phyloP scores from a whole-genome alignment of 1,284 basidiomycete genomes.

The Coniophora puteana region DNA sequence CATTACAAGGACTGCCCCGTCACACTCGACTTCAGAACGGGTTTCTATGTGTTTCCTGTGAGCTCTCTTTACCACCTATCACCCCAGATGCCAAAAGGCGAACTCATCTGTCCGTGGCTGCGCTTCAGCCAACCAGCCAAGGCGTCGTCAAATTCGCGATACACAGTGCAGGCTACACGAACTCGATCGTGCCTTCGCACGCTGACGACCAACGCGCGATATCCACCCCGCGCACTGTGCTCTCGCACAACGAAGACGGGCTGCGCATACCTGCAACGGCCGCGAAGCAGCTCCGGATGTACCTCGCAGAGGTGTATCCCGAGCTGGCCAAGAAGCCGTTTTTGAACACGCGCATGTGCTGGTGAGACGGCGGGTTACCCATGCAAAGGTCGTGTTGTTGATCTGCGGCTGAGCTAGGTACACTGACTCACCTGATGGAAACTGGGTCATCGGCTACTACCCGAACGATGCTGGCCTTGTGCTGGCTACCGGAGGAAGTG shows the following conservation, averaged over 20 bases:
- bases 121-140: slow-evolving; percentile 61
- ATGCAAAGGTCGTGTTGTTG: neutral
- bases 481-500: slow-evolving; percentile 75
- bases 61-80: slow-evolving; percentile 19
- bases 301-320: slow-evolving; percentile 64
- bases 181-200: slow-evolving; percentile 27
- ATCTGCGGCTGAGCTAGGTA: slow-evolving; percentile 45
- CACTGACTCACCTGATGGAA: slow-evolving; percentile 69
- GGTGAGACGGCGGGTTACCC: slow-evolving; percentile 48
- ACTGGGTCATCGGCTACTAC: slow-evolving; percentile 77
- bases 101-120: neutral
- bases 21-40: slow-evolving; percentile 63
- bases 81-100: neutral
- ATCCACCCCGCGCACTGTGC: slow-evolving; percentile 65
- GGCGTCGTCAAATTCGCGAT: slow-evolving; percentile 74
- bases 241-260: slow-evolving; percentile 52
- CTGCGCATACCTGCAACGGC: slow-evolving; percentile 59
- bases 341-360: slow-evolving; percentile 73
- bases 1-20: slow-evolving; percentile 67
- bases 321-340: slow-evolving; percentile 68
- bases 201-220: slow-evolving; percentile 28
- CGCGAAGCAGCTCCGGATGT: slow-evolving; percentile 45
- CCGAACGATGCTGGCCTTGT: slow-evolving; percentile 55
- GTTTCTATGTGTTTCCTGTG: slow-evolving; percentile 79
- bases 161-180: slow-evolving; percentile 64